Conservation (phyloP, 179 eudicot species). For the Patellifolia procumbens region DNA sequence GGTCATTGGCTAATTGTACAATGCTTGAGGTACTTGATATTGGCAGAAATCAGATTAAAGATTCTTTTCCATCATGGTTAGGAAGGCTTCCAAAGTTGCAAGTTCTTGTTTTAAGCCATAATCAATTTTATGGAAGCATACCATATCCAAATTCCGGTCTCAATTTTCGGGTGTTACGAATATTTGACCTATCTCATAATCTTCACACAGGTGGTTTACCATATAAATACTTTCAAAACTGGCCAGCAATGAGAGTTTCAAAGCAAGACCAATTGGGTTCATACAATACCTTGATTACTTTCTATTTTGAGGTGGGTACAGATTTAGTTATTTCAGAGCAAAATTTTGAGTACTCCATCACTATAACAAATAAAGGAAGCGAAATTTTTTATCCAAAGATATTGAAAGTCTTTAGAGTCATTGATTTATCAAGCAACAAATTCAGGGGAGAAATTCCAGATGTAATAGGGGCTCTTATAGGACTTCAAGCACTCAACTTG, state of each 20-base stretch:
- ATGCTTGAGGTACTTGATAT: constrained; percentile 32
- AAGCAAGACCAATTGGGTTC: background rate
- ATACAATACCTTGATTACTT: background rate
- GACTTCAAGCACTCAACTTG: constrained; percentile 36
- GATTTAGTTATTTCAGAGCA: constrained; percentile 22
- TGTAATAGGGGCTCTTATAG: constrained; percentile 28
- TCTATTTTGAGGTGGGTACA: background rate
- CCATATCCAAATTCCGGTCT: background rate
- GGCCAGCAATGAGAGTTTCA: constrained; percentile 33
- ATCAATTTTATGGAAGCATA: constrained; percentile 34
- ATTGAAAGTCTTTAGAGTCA: constrained; percentile 13
- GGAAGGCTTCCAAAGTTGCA: constrained; percentile 32
- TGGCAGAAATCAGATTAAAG: constrained; percentile 35
- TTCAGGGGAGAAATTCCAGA: constrained; percentile 38
- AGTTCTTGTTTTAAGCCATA: constrained; percentile 37
- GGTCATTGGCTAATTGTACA: constrained; percentile 32
- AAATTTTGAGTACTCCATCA: constrained; percentile 14
- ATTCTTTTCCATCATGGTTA: constrained; percentile 32
- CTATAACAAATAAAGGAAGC: constrained; percentile 37
- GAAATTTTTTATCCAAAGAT: constrained; percentile 15
- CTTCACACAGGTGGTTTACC: constrained; percentile 36
- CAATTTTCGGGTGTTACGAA: constrained; percentile 29
- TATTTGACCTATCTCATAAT: constrained; percentile 50
- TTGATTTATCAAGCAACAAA: constrained; percentile 46
- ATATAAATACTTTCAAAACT: constrained; percentile 22